Percentiles rank a stretch among this genome's conserved stretches.
These are phyloP conservation scores for Suhomyces pyralidae DNA, from an alignment of 805 yeast genomes.

Conservation along the genomic window DNA sequence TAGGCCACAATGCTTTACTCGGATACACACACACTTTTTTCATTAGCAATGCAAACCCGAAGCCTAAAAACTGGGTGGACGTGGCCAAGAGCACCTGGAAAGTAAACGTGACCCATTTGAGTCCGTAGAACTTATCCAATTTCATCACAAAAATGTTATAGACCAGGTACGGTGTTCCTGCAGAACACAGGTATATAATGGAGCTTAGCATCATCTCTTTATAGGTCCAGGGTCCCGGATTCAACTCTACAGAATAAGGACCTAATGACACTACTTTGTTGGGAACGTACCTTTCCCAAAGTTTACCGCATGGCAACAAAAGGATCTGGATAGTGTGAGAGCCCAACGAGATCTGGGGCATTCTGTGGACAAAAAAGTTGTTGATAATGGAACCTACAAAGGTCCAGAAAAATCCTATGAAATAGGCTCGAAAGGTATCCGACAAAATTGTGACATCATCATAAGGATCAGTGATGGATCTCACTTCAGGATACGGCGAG, in stretches of 20 bases:
- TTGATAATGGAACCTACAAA: conserved; percentile 53
- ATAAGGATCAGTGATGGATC: conserved; percentile 59
- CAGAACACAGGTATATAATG: conserved; percentile 41
- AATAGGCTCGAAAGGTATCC: conserved; percentile 56
- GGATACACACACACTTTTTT: conserved; percentile 51
- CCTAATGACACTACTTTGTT: conserved; percentile 17
- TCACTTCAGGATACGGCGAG: conserved; percentile 64
- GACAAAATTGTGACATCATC: conserved; percentile 51
- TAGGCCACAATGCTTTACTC: conserved; percentile 43
- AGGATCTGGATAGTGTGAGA: conserved; percentile 40
- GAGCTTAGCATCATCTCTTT: conserved; percentile 47
- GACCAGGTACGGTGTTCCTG: conserved; percentile 41
- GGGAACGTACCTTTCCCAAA: conserved; percentile 37
- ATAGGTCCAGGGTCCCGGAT: conserved; percentile 44
- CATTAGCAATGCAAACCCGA: conserved; percentile 64
- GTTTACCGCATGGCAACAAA: conserved; percentile 37
- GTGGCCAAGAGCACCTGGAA: conserved; percentile 52
- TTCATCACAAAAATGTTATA: conserved; percentile 45
- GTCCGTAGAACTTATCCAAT: conserved; percentile 39
- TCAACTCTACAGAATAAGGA: conserved; percentile 26
- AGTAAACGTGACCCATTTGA: conserved; percentile 46
- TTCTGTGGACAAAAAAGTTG: conserved; percentile 55
- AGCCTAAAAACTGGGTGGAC: conserved; percentile 61
- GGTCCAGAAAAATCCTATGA: conserved; percentile 50
- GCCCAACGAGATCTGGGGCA: conserved; percentile 40